Evolutionary conservation across 2,329 filamentous ascomycete genomes (phyloP), one percentile per base, ranked within the genome.

Genomic region (Passalora sequoiae): DNA sequence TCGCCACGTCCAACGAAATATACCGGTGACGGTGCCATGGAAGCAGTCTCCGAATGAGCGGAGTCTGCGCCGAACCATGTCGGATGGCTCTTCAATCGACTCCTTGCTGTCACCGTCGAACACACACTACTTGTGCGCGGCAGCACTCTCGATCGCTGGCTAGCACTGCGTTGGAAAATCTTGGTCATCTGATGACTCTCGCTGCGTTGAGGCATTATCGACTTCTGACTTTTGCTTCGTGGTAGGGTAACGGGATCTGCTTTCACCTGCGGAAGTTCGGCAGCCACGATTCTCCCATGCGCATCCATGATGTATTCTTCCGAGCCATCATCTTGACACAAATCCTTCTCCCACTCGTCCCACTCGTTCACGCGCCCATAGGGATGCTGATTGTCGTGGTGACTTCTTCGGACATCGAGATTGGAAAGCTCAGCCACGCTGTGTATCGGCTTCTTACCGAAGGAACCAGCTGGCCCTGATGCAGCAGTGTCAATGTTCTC

Each of bases 401-500:
- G 31, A 6, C 43, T 27, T 42, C 40, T 37, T 4, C 22, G 32
- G n/a, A 33, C 20, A 20, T 45, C 40, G 19, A 51, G 46, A 21
- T 44, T 49, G 2, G 46, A 49, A 10, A 51, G 46, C 27, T 51
- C 49, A 16, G 49, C 46, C 20, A 43, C 32, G 32, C 22, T 31
- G 20, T 33, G 32, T 22, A 31, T 39, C 6, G 20, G 33, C 12
- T 31, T 46, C 27, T 38, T 40, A 8, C 28, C 32, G 9, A 24
- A 22, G n/a, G 43, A 37, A 12, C 36, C 32, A 4, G 21, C 35
- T 15, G 46, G 29, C 3, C 27, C 16, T 12, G 31, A 44, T 2
- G 39, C 41, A 15, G 16, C 16, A 10, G 32, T 36, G 13, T 44
- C 43, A 10, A 30, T 35, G n/a, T 37, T 19, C 29, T 51, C 46